These are phyloP conservation scores for Mortierella claussenii DNA, from an alignment of 192 early-diverging fungal genomes.

Conservation along the genomic window DNA sequence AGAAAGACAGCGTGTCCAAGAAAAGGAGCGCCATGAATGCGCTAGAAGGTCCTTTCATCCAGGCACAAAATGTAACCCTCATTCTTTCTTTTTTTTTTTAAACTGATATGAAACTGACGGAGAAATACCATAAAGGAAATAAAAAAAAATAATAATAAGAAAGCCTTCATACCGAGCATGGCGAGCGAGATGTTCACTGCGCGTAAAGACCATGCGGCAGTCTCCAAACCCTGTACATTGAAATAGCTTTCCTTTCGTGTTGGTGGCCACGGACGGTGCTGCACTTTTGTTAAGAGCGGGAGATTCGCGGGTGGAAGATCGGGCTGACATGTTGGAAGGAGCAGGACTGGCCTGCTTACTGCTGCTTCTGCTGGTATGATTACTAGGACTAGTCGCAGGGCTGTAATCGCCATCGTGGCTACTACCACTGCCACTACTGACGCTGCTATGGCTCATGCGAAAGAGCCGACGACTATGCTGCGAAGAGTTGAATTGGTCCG, in stretches of 20 bases:
- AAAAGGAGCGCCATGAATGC: no score
- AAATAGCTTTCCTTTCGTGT: constrained; percentile 44
- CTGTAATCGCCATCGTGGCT: constrained; percentile 11
- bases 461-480: no score
- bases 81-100: background rate
- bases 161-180: constrained; percentile 52
- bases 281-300: constrained; percentile 2
- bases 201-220: constrained; percentile 53
- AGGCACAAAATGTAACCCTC: constrained; percentile 6
- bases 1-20: no score
- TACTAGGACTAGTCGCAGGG: constrained; percentile 1
- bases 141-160: constrained; percentile 4
- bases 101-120: background rate
- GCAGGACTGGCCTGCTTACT: constrained; percentile 49
- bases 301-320: constrained; percentile 19
- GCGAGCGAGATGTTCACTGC: constrained; percentile 46
- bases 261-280: background rate
- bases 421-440: no score
- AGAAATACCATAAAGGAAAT: no score
- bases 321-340: constrained; percentile 29
- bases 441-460: no score
- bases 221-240: constrained; percentile 51
- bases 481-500: no score
- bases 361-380: constrained; percentile 22
- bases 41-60: no score